These are phyloP conservation scores for Mycena latifolia DNA, from an alignment of 768 basidiomycete genomes.

Conservation along the genomic window DNA sequence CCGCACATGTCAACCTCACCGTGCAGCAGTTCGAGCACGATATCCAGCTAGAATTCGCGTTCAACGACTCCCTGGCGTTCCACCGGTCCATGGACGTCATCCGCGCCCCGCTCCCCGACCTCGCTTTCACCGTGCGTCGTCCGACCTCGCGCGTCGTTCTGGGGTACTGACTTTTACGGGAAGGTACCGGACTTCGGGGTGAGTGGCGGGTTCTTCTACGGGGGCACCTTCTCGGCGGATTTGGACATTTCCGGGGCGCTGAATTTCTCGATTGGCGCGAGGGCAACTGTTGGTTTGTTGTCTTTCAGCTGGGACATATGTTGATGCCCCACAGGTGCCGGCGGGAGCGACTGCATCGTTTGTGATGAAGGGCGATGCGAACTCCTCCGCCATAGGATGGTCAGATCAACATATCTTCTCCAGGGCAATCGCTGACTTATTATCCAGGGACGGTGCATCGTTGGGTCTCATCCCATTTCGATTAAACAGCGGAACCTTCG, in stretches of 20 bases:
- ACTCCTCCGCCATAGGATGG: constrained; percentile 19
- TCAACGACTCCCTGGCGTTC: neutral
- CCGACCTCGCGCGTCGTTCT: neutral
- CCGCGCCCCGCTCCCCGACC: constrained; percentile 8
- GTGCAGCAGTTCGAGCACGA: constrained; percentile 22
- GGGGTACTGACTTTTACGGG: neutral
- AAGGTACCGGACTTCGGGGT: constrained; percentile 13
- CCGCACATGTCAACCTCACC: constrained; percentile 25
- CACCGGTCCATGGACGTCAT: constrained; percentile 10
- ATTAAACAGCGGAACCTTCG: constrained; percentile 20
- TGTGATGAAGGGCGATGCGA: constrained; percentile 11
- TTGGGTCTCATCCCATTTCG: constrained; percentile 26
- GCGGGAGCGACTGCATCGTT: neutral
- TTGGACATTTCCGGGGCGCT: constrained; percentile 12
- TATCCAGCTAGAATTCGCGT: constrained; percentile 23
- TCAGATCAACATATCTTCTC: neutral
- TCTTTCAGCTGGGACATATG: too few relatives aligned
- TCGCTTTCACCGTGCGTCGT: neutral
- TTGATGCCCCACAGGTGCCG: constrained; percentile 6
- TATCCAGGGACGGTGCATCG: neutral
- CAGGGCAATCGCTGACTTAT: too few relatives aligned
- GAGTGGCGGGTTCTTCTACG: constrained; percentile 20
- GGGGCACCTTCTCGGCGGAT: neutral
- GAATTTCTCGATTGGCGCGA: constrained; percentile 26
- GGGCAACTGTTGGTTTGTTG: constrained; percentile 5